Conservation (phyloP, 1,284 basidiomycete genomes). For the Malassezia brasiliensis region DNA sequence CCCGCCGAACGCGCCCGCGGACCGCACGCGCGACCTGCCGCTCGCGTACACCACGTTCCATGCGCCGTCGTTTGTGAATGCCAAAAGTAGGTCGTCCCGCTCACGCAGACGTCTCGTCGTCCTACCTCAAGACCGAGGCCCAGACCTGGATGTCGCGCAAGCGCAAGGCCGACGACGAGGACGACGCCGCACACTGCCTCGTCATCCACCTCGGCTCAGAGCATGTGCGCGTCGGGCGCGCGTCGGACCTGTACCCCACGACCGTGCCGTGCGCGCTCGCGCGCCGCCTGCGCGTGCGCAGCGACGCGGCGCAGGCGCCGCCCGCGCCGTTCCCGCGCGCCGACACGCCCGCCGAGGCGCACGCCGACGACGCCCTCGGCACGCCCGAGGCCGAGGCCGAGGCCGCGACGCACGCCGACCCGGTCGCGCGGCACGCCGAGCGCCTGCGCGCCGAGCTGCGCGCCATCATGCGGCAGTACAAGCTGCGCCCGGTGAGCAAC, state of each 20-base stretch:
- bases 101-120: conserved; percentile 32
- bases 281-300: conserved; percentile 21
- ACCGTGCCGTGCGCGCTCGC: conserved; percentile 70
- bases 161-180: conserved; percentile 20
- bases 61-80: conserved; percentile 40
- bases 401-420: conserved; percentile 9
- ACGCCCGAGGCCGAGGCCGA: background rate
- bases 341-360: background rate
- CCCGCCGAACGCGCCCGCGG: conserved; percentile 28
- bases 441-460: conserved; percentile 38
- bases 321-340: background rate
- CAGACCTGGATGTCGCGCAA: conserved; percentile 38
- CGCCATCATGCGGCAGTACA: conserved; percentile 45
- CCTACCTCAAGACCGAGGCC: conserved; percentile 43
- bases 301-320: background rate
- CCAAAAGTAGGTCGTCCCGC: conserved; percentile 27
- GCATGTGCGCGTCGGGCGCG: conserved; percentile 73
- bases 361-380: background rate
- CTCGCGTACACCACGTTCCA: conserved; percentile 37
- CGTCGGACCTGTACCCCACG: conserved; percentile 72
- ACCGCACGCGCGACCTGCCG: conserved; percentile 32
- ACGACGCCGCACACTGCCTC: conserved; percentile 48
- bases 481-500: conserved; percentile 42
- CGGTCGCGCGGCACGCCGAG: conserved; percentile 26
- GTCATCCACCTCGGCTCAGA: conserved; percentile 91